Evolutionary conservation across 140 eudicot genomes (phyloP), one percentile per base, ranked within the genome.

Genomic region (Cichorium intybus): DNA sequence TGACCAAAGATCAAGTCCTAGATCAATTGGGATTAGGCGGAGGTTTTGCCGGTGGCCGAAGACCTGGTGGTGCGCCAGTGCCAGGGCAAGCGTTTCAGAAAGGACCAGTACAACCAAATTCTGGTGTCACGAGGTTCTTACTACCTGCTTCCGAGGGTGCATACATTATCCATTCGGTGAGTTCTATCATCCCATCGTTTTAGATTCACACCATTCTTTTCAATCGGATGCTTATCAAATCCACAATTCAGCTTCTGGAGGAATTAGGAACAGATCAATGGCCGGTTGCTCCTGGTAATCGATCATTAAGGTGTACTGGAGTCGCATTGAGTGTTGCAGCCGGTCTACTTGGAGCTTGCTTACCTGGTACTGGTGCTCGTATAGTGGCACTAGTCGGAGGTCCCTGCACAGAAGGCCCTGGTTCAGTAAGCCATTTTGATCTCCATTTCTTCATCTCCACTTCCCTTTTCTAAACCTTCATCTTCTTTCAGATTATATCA

Each of bases 401-500:
- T 56, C 99, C 99, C 16, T 92, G 99, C 75, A 92, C 97, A 0
- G 99, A 92, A 81, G 99, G 99, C 46, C 95, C 95, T 11, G 99
- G 99, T 20, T 75, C 90, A 66, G 99, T 92, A 85, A 71, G 77
- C 48, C 10, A 21, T 52, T 31, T 45, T 9, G 23, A 18, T 17
- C 14, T 6, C 22, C 24, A 16, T 10, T 37, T 24, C 35, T 47
- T 20, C 39, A 14, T 64, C 51, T 39, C 29, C 34, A 62, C 37
- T 39, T 72, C 11, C 48, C 24, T 12, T 29, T 8, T 52, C 61
- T 41, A 50, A 39, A 43, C 29, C 64, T 62, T 60, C 15, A 24
- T 66, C 26, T 67, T 66, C 29, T 68, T 11, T 52, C 83, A 92
- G 96, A 92, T 92, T 75, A 81, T 88, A 56, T 88, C 98, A 22